Percentiles rank a stretch among this genome's conserved stretches.
Conservation (phyloP, 768 basidiomycete species). For the Russula sp. region DNA sequence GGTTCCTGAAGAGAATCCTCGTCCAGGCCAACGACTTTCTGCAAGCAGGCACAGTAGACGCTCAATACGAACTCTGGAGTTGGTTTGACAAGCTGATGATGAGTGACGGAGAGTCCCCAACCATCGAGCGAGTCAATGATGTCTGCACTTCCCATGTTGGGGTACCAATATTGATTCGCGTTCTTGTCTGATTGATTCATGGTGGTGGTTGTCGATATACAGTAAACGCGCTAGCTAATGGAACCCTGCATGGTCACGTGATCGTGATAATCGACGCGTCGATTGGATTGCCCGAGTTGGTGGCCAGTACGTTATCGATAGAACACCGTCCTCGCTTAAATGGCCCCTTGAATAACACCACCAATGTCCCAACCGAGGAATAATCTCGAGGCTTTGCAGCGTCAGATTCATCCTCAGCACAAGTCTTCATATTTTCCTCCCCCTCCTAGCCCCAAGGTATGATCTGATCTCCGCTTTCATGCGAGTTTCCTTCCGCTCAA, state of each 20-base stretch:
- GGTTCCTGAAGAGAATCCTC: conserved; percentile 59
- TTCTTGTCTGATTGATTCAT: conserved; percentile 26
- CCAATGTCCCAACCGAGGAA: conserved; percentile 31
- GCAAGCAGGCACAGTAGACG: conserved; percentile 68
- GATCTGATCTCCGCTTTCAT: not conserved
- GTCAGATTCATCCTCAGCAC: conserved; percentile 18
- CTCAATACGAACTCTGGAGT: conserved; percentile 66
- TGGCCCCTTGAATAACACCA: conserved; percentile 3
- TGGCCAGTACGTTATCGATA: conserved; percentile 15
- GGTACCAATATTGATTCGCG: conserved; percentile 51
- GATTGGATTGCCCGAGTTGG: not conserved
- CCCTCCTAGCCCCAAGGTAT: conserved; percentile 21
- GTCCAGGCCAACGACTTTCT: conserved; percentile 64
- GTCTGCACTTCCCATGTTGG: conserved; percentile 60
- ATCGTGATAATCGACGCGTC: conserved; percentile 21
- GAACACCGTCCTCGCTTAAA: conserved; percentile 8
- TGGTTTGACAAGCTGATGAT: conserved; percentile 66
- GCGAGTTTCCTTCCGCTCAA: not conserved
- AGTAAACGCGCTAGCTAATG: not conserved
- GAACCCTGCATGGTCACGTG: not conserved
- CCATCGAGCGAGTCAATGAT: conserved; percentile 61
- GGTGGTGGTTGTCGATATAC: not conserved
- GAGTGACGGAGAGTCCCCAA: conserved; percentile 66
- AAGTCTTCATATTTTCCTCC: conserved; percentile 20
- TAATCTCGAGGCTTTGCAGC: conserved; percentile 30